phyloP scores from a whole-genome alignment of 495 filamentous ascomycete genomes.

The Cercophora scortea region DNA sequence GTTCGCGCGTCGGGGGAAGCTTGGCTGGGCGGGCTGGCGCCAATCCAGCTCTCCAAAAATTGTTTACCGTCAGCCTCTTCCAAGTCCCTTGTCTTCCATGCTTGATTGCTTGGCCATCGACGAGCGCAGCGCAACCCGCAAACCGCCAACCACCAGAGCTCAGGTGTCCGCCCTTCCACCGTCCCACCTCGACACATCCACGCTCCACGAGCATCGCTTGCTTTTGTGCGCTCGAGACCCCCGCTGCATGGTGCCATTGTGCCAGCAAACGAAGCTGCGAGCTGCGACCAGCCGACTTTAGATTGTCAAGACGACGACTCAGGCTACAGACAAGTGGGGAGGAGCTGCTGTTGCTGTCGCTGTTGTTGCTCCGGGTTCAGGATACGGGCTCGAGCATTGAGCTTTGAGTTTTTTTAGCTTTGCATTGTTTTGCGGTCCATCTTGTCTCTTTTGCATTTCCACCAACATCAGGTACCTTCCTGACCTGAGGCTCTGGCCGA shows the following conservation, averaged over 20 bases:
- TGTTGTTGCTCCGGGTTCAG: not conserved
- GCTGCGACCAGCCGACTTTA: conserved; percentile 12
- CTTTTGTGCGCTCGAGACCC: not conserved
- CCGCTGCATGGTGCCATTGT: conserved; percentile 14
- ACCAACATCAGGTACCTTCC: no score
- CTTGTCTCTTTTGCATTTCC: no score
- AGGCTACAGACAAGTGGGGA: conserved; percentile 6
- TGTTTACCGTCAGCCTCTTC: conserved; percentile 25
- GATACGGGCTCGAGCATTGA: not conserved
- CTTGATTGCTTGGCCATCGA: no score
- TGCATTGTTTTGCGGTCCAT: no score
- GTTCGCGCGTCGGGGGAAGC: conserved; percentile 11
- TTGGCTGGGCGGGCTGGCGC: conserved; percentile 5
- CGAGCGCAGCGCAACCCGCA: no score
- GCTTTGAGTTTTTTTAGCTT: not conserved
- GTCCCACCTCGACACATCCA: not conserved
- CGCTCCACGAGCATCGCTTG: not conserved
- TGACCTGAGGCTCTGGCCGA: no score
- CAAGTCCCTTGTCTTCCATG: conserved; percentile 1
- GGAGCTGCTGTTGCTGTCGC: conserved; percentile 1
- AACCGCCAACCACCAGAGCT: not conserved
- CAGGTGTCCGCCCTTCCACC: not conserved
- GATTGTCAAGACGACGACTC: not conserved
- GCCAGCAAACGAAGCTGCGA: conserved; percentile 1
- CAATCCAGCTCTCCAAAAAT: conserved; percentile 28